phyloP scores from a whole-genome alignment of 768 basidiomycete genomes.

The Lactarius deliciosus region DNA sequence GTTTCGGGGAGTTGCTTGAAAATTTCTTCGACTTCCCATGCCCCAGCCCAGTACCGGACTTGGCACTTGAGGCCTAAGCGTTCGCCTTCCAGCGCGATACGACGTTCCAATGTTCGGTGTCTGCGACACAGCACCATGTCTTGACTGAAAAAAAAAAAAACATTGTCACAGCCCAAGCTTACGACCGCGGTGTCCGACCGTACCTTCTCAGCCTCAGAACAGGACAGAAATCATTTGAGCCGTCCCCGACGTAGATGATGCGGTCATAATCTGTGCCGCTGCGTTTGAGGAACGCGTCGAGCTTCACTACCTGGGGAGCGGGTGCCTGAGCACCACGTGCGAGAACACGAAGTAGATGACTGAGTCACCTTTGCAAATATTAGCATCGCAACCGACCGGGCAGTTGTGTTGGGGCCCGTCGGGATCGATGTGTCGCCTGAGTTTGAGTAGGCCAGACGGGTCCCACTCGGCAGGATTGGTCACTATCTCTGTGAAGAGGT shows the following conservation, averaged over 20 bases:
- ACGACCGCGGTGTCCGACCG: slow-evolving; percentile 25
- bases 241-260: slow-evolving; percentile 91
- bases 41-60: slow-evolving; percentile 86
- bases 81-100: slow-evolving; percentile 72
- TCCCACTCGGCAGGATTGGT: slow-evolving; percentile 93
- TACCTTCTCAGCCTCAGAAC: slow-evolving; percentile 76
- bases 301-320: slow-evolving; percentile 79
- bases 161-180: slow-evolving; percentile 3
- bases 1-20: slow-evolving; percentile 39
- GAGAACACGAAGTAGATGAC: not conserved
- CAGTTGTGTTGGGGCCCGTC: slow-evolving; percentile 79
- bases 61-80: slow-evolving; percentile 64
- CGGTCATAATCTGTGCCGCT: slow-evolving; percentile 66
- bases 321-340: not conserved
- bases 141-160: slow-evolving; percentile 49
- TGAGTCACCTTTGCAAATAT: slow-evolving; percentile 92
- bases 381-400: slow-evolving; percentile 83
- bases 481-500: slow-evolving; percentile 79
- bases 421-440: slow-evolving; percentile 76
- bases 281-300: slow-evolving; percentile 73
- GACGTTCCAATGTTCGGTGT: slow-evolving; percentile 72
- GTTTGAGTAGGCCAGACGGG: slow-evolving; percentile 62
- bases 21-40: slow-evolving; percentile 94
- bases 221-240: slow-evolving; percentile 94
- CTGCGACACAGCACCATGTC: slow-evolving; percentile 82